A percentile compares a stretch with the other conserved stretches of the same genome.
Conservation (phyloP, 768 basidiomycete genomes). For the Russula foetens region DNA sequence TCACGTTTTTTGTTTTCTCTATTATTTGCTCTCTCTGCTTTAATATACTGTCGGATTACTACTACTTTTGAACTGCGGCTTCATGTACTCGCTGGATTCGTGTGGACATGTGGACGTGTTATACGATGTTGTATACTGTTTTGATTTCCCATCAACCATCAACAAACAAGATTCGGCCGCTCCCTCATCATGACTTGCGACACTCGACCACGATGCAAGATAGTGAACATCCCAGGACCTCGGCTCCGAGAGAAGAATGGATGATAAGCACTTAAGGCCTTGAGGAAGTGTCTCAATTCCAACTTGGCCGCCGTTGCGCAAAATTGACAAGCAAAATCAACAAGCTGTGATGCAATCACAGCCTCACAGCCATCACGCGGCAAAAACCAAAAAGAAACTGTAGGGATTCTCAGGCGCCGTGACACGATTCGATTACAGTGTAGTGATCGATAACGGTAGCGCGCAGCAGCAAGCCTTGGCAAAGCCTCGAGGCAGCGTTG, state of each 20-base stretch:
- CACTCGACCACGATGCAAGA: not conserved
- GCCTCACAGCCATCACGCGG: not conserved
- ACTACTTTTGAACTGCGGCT: not conserved
- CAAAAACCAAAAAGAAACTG: too few relatives aligned
- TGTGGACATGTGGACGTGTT: slow-evolving; percentile 9
- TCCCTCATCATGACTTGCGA: not conserved
- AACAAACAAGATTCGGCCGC: not conserved
- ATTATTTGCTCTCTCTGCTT: not conserved
- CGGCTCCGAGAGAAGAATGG: not conserved
- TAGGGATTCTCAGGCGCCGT: not conserved
- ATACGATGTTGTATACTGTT: slow-evolving; percentile 8
- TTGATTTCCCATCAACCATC: not conserved
- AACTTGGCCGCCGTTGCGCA: not conserved
- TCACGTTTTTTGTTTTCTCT: not conserved
- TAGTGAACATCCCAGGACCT: not conserved
- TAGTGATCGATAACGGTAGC: slow-evolving; percentile 9
- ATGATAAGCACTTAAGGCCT: too few relatives aligned
- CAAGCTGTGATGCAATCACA: too few relatives aligned
- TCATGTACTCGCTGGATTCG: slow-evolving; percentile 8
- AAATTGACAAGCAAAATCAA: not conserved
- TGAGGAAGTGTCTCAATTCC: not conserved
- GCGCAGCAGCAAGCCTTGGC: not conserved
- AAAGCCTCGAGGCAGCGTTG: slow-evolving; percentile 1
- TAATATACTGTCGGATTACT: slow-evolving; percentile 10
- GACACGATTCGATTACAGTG: not conserved